These are phyloP conservation scores for Chenopodium quinoa DNA, from an alignment of 148 eudicot genomes.

Conservation along the genomic window DNA sequence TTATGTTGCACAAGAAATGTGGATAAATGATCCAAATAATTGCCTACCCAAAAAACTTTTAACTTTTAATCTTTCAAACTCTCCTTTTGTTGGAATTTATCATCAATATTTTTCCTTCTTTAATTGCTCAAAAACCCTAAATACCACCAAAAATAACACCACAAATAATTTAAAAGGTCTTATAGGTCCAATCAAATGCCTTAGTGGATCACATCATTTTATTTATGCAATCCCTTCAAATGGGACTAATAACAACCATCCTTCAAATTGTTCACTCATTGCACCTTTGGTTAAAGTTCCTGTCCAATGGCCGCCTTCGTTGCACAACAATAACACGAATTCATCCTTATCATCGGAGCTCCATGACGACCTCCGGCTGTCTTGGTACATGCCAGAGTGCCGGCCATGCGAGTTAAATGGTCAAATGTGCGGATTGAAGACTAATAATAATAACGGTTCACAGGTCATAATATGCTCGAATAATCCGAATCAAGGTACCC, in stretches of 20 bases:
- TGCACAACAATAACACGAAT: conserved; percentile 11
- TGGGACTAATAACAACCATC: conserved; percentile 10
- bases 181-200: conserved; percentile 44
- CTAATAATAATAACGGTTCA: conserved; percentile 15
- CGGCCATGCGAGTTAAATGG: conserved; percentile 44
- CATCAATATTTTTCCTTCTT: conserved; percentile 39
- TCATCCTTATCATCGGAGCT: conserved; percentile 33
- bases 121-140: conserved; percentile 36
- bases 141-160: background rate
- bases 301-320: conserved; percentile 31
- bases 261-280: conserved; percentile 20
- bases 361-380: conserved; percentile 36
- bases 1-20: conserved; percentile 50
- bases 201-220: conserved; percentile 35
- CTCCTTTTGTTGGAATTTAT: conserved; percentile 42
- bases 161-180: conserved; percentile 4
- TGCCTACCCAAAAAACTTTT: conserved; percentile 49
- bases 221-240: conserved; percentile 32
- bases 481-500: conserved; percentile 25
- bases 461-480: conserved; percentile 21
- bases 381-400: conserved; percentile 48
- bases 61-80: conserved; percentile 35
- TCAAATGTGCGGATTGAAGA: conserved; percentile 38
- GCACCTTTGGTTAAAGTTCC: conserved; percentile 37
- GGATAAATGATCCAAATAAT: conserved; percentile 45